Percentiles rank a stretch among this genome's conserved stretches.
phyloP scores from a whole-genome alignment of 768 basidiomycete genomes.

The Serendipita sp. region DNA sequence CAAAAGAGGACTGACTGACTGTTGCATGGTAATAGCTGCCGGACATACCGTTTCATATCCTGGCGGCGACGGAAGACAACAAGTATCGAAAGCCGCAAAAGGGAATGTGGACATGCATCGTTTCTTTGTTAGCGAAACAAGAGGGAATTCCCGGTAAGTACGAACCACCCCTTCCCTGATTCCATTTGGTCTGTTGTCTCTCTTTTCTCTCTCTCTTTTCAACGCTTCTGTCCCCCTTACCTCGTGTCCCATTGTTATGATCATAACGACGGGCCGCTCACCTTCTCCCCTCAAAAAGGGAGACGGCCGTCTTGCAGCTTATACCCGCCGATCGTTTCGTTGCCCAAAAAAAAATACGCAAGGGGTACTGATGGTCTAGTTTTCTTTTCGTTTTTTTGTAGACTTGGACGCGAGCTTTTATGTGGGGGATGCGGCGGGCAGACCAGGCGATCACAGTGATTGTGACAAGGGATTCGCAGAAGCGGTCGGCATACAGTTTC shows the following conservation, averaged over 20 bases:
- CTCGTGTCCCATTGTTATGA: not conserved
- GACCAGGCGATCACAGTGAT: constrained; percentile 57
- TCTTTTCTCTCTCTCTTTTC: not conserved
- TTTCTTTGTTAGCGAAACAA: constrained; percentile 40
- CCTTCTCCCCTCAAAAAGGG: no score
- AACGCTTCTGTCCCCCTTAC: not conserved
- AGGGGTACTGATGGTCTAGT: not conserved
- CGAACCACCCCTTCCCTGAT: no score
- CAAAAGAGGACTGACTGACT: not conserved
- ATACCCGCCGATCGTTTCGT: not conserved
- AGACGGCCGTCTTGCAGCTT: no score
- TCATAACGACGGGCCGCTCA: not conserved
- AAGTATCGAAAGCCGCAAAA: constrained; percentile 73
- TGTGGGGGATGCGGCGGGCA: constrained; percentile 83
- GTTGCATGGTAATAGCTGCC: constrained; percentile 34
- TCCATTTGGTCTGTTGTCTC: no score
- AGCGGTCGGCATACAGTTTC: constrained; percentile 57
- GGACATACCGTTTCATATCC: constrained; percentile 55
- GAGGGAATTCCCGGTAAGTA: constrained; percentile 48
- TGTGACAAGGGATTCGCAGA: constrained; percentile 78
- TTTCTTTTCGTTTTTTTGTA: no score
- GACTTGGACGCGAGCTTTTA: constrained; percentile 57
- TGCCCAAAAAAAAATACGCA: no score
- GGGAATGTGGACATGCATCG: constrained; percentile 70
- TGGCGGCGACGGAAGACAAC: constrained; percentile 65